These are phyloP conservation scores for Neurospora discreta DNA, from an alignment of 495 filamentous ascomycete species.

Conservation along the genomic window DNA sequence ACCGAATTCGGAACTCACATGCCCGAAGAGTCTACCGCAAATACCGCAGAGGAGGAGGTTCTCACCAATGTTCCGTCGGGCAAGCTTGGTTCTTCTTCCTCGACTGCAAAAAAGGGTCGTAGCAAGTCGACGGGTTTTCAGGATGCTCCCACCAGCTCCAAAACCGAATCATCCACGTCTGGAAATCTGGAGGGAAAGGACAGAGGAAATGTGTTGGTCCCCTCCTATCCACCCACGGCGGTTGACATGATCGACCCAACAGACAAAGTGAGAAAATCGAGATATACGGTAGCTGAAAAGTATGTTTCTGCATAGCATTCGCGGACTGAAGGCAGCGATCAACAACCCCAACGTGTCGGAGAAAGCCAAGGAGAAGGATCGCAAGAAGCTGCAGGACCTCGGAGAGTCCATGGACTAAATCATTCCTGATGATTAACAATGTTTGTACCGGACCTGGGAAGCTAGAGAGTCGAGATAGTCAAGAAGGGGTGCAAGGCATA, in stretches of 20 bases:
- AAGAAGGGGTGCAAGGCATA: background rate
- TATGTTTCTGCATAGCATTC: slow-evolving; percentile 3
- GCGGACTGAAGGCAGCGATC: slow-evolving; percentile 12
- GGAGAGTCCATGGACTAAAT: slow-evolving; percentile 10
- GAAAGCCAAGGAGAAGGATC: slow-evolving; percentile 20
- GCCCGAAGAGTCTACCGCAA: background rate
- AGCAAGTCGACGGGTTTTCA: slow-evolving; percentile 7
- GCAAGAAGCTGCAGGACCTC: slow-evolving; percentile 17
- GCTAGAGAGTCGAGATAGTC: background rate
- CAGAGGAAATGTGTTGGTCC: slow-evolving; percentile 11
- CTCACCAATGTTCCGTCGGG: background rate
- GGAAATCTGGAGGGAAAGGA: slow-evolving; percentile 9
- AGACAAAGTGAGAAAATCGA: background rate
- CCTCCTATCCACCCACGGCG: background rate
- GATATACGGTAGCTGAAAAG: background rate
- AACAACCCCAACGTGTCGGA: slow-evolving; percentile 15
- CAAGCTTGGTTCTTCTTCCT: background rate
- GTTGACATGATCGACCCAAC: background rate
- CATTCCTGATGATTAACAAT: background rate
- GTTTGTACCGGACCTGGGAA: background rate
- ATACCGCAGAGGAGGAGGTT: background rate
- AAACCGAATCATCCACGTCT: background rate
- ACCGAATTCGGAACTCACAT: slow-evolving; percentile 7
- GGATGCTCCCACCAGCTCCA: background rate
- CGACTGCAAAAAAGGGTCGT: slow-evolving; percentile 6